Evolutionary conservation across 2,329 filamentous ascomycete genomes (phyloP), one percentile per base, ranked within the genome.

Genomic region (Penicillium frequentans): DNA sequence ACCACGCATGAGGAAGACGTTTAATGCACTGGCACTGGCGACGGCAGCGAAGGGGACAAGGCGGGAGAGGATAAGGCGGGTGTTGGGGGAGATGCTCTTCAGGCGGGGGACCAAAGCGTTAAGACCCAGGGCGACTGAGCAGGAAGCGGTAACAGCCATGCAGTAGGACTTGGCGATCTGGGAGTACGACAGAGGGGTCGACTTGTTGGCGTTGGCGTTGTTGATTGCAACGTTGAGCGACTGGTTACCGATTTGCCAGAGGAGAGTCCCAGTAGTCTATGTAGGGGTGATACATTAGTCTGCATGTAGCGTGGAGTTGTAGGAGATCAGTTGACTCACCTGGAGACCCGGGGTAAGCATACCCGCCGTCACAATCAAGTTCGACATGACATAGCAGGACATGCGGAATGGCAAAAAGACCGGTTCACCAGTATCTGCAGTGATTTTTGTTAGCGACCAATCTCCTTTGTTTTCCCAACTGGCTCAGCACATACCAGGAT

Each of bases 141-240:
- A 99, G 14, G 91, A 96, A 31, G 95, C 93, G 55, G 90, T 88
- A 21, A 99, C 95, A 53, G 95, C 95, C 59, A 96, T 83, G 72
- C 90, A 85, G 81, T 98, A 99, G 51, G 92, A 97, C 76, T 96
- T 88, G 60, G 88, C 84, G 61, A 99, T 87, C 65, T 91, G 90
- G 23, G 86, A 85, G 57, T 86, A 89, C 21, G 90, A 90, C 61
- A 98, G 84, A 1, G 93, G 91, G 3, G 91, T 93, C 39, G 92
- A 96, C 77, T 99, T 99, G 84, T 99, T 99, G 62, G 93, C 91
- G 75, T 99, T 99, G 71, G 93, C 90, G 73, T 87, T 92, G 83
- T 99, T 99, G 82, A 99, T 93, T 65, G 91, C 93, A 27, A 99
- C 95, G 74, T 99, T 99, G 68, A 99, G 88, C 13, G 93, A 97